These are phyloP conservation scores for Lentinula guzmanii DNA, from an alignment of 768 basidiomycete genomes.

Conservation along the genomic window DNA sequence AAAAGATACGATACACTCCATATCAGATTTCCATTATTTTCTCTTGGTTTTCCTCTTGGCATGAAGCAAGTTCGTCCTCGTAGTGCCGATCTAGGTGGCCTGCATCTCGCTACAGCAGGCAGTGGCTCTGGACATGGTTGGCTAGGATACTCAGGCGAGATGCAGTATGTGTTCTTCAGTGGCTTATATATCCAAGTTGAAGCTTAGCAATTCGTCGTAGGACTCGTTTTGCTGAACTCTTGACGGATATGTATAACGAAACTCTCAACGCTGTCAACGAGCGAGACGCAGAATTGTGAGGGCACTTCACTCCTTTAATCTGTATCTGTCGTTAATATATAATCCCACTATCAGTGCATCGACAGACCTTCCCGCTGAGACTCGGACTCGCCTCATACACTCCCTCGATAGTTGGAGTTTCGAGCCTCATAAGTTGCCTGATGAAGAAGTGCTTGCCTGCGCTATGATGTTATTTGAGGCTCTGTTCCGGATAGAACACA, in stretches of 20 bases:
- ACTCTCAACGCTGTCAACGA: conserved; percentile 68
- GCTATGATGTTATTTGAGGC: conserved; percentile 85
- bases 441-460: conserved; percentile 78
- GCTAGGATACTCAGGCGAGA: conserved; percentile 37
- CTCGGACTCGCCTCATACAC: conserved; percentile 58
- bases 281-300: conserved; percentile 38
- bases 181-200: background rate
- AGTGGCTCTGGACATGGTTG: conserved; percentile 64
- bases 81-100: conserved; percentile 87
- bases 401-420: conserved; percentile 82
- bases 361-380: conserved; percentile 38
- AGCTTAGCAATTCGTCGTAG: conserved; percentile 16
- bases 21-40: no score
- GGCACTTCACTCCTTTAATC: conserved; percentile 3
- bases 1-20: conserved; percentile 8
- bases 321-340: background rate
- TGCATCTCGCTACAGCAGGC: conserved; percentile 70
- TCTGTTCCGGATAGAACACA: conserved; percentile 70
- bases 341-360: conserved; percentile 31
- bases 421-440: conserved; percentile 77
- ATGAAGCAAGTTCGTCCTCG: conserved; percentile 35
- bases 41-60: background rate
- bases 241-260: conserved; percentile 81
- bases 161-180: conserved; percentile 10
- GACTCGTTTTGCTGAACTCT: conserved; percentile 71